Evolutionary conservation across 768 basidiomycete genomes (phyloP).

Genomic region (Chalciporus sphaerocephalus): DNA sequence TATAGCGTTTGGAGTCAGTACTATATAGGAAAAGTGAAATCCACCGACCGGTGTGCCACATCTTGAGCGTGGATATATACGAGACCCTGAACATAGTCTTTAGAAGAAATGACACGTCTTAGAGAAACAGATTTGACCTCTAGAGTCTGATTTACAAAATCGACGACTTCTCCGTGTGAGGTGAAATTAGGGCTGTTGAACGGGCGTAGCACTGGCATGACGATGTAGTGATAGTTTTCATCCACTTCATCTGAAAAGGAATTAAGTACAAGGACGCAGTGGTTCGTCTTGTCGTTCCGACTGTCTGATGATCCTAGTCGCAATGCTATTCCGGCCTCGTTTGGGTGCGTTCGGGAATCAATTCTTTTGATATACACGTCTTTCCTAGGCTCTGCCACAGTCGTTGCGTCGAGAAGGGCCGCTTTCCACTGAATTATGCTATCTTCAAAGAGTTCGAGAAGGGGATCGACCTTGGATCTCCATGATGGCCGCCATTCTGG

Average conservation of each 20-base stretch:
- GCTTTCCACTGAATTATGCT: neutral
- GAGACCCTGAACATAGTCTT: constrained; percentile 22
- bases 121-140: constrained; percentile 9
- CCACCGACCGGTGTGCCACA: constrained; percentile 32
- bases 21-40: neutral
- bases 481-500: constrained; percentile 29
- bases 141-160: constrained; percentile 21
- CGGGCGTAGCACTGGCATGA: constrained; percentile 21
- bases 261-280: constrained; percentile 20
- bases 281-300: constrained; percentile 13
- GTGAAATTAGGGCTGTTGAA: constrained; percentile 20
- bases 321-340: neutral
- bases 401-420: constrained; percentile 1
- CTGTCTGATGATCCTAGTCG: neutral
- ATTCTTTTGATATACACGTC: constrained; percentile 4
- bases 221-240: constrained; percentile 14
- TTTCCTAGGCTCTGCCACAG: neutral
- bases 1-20: constrained; percentile 3
- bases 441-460: neutral
- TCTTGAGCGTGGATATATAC: constrained; percentile 32
- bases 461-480: neutral
- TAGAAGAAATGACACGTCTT: neutral
- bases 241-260: constrained; percentile 6
- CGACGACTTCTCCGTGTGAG: constrained; percentile 21
- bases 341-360: neutral